Conservation (phyloP, 139 green algal genomes). For the Astrephomene gubernaculifera region DNA sequence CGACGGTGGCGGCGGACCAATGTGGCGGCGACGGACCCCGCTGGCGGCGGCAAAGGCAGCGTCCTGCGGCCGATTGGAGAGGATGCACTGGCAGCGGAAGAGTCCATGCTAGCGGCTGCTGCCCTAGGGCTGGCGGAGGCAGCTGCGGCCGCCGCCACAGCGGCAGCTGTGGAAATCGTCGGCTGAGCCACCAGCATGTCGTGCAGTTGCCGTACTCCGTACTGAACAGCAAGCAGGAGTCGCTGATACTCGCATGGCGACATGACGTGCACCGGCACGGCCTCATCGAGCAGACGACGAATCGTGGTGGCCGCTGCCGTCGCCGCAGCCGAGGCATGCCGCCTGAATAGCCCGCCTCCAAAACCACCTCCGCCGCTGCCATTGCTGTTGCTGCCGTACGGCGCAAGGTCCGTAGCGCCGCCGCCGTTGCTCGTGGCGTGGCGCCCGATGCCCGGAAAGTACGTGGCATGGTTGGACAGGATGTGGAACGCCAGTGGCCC, state of each 20-base stretch:
- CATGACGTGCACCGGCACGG: conserved; percentile 19
- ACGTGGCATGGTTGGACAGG: background rate
- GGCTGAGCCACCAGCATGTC: conserved; percentile 20
- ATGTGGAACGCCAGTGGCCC: background rate
- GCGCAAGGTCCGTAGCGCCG: background rate
- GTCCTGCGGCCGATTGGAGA: too few relatives aligned
- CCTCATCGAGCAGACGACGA: background rate
- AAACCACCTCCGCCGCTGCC: background rate
- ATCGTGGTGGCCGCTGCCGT: background rate
- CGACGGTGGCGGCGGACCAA: conserved; percentile 11
- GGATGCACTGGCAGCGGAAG: too few relatives aligned
- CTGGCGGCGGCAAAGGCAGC: background rate
- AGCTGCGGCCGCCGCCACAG: background rate
- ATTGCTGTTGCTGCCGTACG: too few relatives aligned
- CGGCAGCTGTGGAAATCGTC: background rate
- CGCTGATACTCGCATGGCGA: conserved; percentile 27
- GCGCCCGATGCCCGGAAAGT: conserved; percentile 19
- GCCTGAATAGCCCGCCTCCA: too few relatives aligned
- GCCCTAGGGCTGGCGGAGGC: too few relatives aligned
- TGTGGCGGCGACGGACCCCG: background rate
- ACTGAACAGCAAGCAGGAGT: conserved; percentile 12
- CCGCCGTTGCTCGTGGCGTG: conserved; percentile 32
- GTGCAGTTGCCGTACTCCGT: conserved; percentile 34
- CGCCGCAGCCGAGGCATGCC: background rate
- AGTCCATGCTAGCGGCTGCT: too few relatives aligned